These are phyloP conservation scores for Biscutella laevigata DNA, from an alignment of 441 rosid species.

Conservation along the genomic window DNA sequence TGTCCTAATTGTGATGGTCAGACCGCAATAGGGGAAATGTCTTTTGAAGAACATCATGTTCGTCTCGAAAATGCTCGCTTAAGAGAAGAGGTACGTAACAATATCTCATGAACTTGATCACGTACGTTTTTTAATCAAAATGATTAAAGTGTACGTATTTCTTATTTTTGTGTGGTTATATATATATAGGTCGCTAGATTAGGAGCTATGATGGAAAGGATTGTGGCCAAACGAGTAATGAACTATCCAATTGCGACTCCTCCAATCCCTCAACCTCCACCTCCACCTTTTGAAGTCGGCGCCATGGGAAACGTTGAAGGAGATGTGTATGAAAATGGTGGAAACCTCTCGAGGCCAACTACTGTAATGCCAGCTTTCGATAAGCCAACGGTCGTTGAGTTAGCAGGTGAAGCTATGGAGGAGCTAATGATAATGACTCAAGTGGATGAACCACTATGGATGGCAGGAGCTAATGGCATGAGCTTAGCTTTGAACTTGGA, in stretches of 20 bases:
- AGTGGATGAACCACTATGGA: slow-evolving; percentile 51
- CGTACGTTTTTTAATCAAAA: no score
- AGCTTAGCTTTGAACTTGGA: slow-evolving; percentile 52
- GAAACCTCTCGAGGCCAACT: slow-evolving; percentile 47
- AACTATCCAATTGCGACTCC: slow-evolving; percentile 40
- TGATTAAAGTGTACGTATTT: no score
- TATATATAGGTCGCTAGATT: no score
- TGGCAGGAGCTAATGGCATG: no score
- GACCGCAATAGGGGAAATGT: slow-evolving; percentile 89
- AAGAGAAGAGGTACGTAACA: slow-evolving; percentile 94
- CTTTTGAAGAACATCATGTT: slow-evolving; percentile 90
- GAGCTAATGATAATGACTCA: slow-evolving; percentile 82
- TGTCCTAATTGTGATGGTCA: slow-evolving; percentile 94
- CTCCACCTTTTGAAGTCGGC: slow-evolving; percentile 66
- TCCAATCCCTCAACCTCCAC: no score
- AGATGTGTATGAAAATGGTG: slow-evolving; percentile 68
- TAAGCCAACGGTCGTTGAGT: slow-evolving; percentile 83
- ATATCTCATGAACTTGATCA: no score
- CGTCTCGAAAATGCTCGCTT: slow-evolving; percentile 83
- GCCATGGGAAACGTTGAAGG: slow-evolving; percentile 63
- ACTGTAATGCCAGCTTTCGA: slow-evolving; percentile 56
- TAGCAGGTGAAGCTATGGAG: slow-evolving; percentile 97
- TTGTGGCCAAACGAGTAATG: no score
- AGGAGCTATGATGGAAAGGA: no score
- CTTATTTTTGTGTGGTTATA: no score